Percentiles rank a stretch among this genome's conserved stretches.
Conservation (phyloP, 2,329 filamentous ascomycete species). For the Talaromyces atroroseus region DNA sequence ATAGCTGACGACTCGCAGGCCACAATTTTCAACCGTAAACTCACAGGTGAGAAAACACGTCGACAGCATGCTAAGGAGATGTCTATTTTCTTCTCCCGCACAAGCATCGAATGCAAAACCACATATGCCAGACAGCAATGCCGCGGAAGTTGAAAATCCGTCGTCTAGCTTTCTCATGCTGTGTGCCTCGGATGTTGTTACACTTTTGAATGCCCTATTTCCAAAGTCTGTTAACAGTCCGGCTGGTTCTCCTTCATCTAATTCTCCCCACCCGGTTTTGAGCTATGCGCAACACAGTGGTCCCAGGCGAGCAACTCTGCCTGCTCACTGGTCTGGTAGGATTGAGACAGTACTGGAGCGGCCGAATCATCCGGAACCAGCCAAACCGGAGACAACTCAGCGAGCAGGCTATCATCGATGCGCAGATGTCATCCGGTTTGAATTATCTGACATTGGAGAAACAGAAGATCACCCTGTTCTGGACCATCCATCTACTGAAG, state of each 20-base stretch:
- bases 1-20: slow-evolving; percentile 46
- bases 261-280: slow-evolving; percentile 21
- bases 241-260: slow-evolving; percentile 24
- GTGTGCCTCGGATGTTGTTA: slow-evolving; percentile 71
- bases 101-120: slow-evolving; percentile 5
- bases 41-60: slow-evolving; percentile 30
- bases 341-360: slow-evolving; percentile 22
- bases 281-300: slow-evolving; percentile 14
- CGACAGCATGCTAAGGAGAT: slow-evolving; percentile 34
- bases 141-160: slow-evolving; percentile 13
- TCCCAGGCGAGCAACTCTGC: slow-evolving; percentile 12
- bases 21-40: slow-evolving; percentile 32
- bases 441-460: slow-evolving; percentile 34
- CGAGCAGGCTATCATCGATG: slow-evolving; percentile 26
- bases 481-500: slow-evolving; percentile 72
- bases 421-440: slow-evolving; percentile 38
- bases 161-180: slow-evolving; percentile 65
- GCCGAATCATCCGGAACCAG: slow-evolving; percentile 21
- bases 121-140: slow-evolving; percentile 39
- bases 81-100: slow-evolving; percentile 15
- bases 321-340: slow-evolving; percentile 29
- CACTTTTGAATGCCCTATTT: slow-evolving; percentile 76
- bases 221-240: slow-evolving; percentile 42
- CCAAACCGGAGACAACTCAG: slow-evolving; percentile 17
- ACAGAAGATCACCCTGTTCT: slow-evolving; percentile 49